Evolutionary conservation across 1,284 basidiomycete genomes (phyloP), one percentile per base, ranked within the genome.

Genomic region (Leccinum insolens): DNA sequence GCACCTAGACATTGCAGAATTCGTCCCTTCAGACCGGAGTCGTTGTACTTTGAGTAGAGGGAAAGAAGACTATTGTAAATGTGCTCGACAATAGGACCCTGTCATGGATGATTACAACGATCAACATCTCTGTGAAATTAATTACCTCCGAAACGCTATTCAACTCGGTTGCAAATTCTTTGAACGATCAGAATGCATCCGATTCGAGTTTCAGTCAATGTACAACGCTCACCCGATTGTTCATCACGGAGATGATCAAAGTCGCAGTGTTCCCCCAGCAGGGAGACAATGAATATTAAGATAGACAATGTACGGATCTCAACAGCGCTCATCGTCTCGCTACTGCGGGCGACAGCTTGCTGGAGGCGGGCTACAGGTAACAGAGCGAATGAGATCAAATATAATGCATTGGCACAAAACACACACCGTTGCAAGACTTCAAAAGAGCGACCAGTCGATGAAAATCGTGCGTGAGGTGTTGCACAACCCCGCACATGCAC

Each of bases 221-320:
- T 20, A 8, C n/a, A 7, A 25, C 7, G 73, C 80, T 61, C 70
- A 92, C 91, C 82, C 25, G 82, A 76, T 72, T 89, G 82, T 49
- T 90, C 88, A 28, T 73, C 72, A 4, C 94, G 87, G 17, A 97
- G 80, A 4, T 82, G 81, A 76, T 99, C 96, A 73, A 98, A 95
- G 69, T 95, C 85, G 70, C 92, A 96, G 75, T 96, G 87, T 78
- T 99, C 95, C 61, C 90, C 93, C 0, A 99, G 86, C 3, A 98
- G 82, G 0, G 94, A 88, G 0, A 92, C 88, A 61, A 98, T 95
- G 73, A 92, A 91, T 44, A 95, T 89, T 22, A 96, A 82, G 22
- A 95, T 86, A 3, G 83, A 79, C 34, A 89, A 73, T 7, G 83
- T 81, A 62, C 82, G 79, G 58, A 77, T 75, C 63, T 87, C 84